Evolutionary conservation across 768 basidiomycete genomes (phyloP).

Genomic region (Pulveroboletus sp.): DNA sequence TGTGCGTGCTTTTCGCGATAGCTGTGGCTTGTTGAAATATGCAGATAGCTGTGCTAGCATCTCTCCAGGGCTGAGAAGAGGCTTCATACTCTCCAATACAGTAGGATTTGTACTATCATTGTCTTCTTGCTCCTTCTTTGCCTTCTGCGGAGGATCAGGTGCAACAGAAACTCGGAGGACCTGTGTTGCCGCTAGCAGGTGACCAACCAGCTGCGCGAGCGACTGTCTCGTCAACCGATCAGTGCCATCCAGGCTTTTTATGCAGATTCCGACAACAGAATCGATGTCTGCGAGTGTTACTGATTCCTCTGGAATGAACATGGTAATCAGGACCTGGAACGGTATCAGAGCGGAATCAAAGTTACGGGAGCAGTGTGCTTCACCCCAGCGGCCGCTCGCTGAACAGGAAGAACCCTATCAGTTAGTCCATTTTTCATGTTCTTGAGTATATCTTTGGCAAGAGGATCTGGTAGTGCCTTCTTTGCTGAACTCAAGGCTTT

Average conservation of each 20-base stretch:
- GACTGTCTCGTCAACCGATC: conserved; percentile 82
- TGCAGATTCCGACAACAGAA: conserved; percentile 56
- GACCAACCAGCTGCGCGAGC: conserved; percentile 75
- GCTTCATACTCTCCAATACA: conserved; percentile 52
- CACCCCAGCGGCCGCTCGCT: conserved; percentile 80
- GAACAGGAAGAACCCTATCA: conserved; percentile 82
- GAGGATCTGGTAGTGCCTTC: conserved; percentile 75
- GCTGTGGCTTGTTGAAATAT: conserved; percentile 72
- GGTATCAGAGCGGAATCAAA: conserved; percentile 13
- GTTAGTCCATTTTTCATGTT: conserved; percentile 67
- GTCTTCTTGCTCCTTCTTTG: conserved; percentile 58
- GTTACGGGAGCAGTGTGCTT: conserved; percentile 11
- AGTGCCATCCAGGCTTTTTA: conserved; percentile 72
- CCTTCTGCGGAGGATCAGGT: conserved; percentile 49
- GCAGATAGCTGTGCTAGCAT: conserved; percentile 79
- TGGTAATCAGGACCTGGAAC: conserved; percentile 43
- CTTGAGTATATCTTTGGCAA: conserved; percentile 78
- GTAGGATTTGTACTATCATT: conserved; percentile 50
- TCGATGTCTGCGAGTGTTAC: conserved; percentile 73
- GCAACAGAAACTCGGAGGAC: conserved; percentile 48
- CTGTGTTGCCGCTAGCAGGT: conserved; percentile 82
- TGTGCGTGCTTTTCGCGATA: conserved; percentile 67
- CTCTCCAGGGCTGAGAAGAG: conserved; percentile 66
- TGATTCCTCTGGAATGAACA: conserved; percentile 55
- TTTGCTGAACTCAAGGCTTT: conserved; percentile 79